A percentile compares a stretch with the other conserved stretches of the same genome.
Evolutionary conservation across 768 basidiomycete genomes (phyloP).

Genomic region (Mycena metata): DNA sequence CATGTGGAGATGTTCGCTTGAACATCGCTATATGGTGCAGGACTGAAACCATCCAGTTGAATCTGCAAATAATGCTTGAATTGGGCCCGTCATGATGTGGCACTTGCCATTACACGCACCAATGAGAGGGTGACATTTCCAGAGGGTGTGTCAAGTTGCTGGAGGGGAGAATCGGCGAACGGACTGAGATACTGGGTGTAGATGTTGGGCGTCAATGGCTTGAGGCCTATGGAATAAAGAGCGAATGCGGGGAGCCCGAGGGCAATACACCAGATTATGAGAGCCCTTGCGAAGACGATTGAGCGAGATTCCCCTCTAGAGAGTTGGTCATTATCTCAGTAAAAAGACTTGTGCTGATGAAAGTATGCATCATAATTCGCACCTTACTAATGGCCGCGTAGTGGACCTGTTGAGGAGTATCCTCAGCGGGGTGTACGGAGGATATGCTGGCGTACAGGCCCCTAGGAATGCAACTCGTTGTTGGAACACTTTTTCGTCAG

Average conservation of each 20-base stretch:
- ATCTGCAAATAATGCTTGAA: too few species aligned
- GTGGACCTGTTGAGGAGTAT: slow-evolving; percentile 1
- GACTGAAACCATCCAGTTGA: too few species aligned
- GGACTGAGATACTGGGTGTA: background rate
- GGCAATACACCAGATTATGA: background rate
- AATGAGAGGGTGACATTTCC: too few species aligned
- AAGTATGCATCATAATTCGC: background rate
- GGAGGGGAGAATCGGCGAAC: too few species aligned
- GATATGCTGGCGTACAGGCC: background rate
- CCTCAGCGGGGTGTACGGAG: background rate
- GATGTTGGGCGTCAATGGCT: background rate
- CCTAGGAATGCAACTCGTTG: background rate
- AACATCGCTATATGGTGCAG: too few species aligned
- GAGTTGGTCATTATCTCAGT: too few species aligned
- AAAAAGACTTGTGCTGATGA: too few species aligned
- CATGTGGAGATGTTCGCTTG: too few species aligned
- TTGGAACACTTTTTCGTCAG: background rate
- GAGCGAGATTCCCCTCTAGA: background rate
- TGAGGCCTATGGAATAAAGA: background rate
- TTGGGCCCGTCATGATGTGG: too few species aligned
- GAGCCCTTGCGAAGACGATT: background rate
- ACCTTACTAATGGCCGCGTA: background rate
- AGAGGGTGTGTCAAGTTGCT: too few species aligned
- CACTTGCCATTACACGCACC: too few species aligned
- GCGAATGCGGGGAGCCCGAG: background rate